Evolutionary conservation across 1,284 basidiomycete species (phyloP), one percentile per base, ranked within the genome.

Genomic region (Bothia castanella): DNA sequence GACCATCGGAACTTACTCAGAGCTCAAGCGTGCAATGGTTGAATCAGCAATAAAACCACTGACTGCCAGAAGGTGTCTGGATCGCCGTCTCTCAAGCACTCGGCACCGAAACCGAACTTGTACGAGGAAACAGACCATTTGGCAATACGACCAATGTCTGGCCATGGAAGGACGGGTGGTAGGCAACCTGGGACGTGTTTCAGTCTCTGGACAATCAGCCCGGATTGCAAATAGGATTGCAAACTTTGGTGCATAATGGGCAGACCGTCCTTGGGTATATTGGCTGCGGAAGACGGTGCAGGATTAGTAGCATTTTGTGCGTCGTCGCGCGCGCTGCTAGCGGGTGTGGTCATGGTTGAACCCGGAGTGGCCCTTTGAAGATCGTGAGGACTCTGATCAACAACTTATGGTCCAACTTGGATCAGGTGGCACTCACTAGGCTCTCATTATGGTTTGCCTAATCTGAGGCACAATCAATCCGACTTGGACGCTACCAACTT

Each of bases 41-140:
- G 25, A 7, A 16, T 23, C 34, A 32, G 32, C 0, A n/a, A 21
- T 21, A 13, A 42, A 19, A 19, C 21, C 12, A 80, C 92, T 66
- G 70, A 98, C 94, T 99, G 97, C 97, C 97, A 99, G 61, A 98
- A 95, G 0, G 94, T 97, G 37, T 90, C 86, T 36, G 91, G 85
- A 64, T 97, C 89, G 20, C 82, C 80, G 61, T 98, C 94, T 14
- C 85, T 79, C 44, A 99, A 74, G 71, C 95, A 94, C 61, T 95
- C 91, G 16, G 94, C 85, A 6, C 96, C 95, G 63, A 96, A 97
- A 1, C 95, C 95, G 58, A 95, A 96, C 70, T 99, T 99, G 72
- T 85, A 93, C 0, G 90, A 94, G 17, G 94, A 97, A 9, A 99
- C 93, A n/a, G 89, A 88, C 97, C 97, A 99, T 57, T 87, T 87